Conservation (phyloP, 1,139 yeast genomes). For the Pichia sp. region DNA sequence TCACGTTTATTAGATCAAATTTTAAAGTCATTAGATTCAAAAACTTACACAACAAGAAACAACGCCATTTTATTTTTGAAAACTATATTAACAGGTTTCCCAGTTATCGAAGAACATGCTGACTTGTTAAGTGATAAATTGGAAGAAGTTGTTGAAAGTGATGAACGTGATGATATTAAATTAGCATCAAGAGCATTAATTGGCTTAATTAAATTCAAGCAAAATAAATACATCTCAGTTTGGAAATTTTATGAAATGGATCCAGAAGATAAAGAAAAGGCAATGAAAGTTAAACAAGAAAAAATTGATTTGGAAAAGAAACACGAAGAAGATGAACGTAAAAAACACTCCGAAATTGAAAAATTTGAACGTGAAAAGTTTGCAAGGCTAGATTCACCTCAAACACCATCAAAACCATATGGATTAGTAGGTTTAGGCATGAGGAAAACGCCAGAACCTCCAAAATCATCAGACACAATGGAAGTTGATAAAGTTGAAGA, state of each 20-base stretch:
- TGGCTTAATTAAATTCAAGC: slow-evolving; percentile 61
- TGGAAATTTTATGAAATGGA: slow-evolving; percentile 51
- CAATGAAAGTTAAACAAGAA: slow-evolving; percentile 24
- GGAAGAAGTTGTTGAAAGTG: slow-evolving; percentile 43
- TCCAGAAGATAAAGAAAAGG: slow-evolving; percentile 31
- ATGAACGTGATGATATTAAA: slow-evolving; percentile 73
- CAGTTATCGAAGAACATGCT: slow-evolving; percentile 65
- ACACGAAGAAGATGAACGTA: slow-evolving; percentile 10
- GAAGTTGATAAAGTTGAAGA: neutral
- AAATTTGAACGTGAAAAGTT: slow-evolving; percentile 15
- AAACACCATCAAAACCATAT: slow-evolving; percentile 20
- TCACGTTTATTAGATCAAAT: slow-evolving; percentile 41
- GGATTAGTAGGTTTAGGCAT: slow-evolving; percentile 25
- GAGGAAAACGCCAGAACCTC: neutral
- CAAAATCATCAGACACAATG: neutral
- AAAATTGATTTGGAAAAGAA: slow-evolving; percentile 14
- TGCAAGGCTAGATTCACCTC: neutral
- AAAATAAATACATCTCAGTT: slow-evolving; percentile 48
- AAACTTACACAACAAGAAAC: slow-evolving; percentile 73
- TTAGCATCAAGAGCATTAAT: slow-evolving; percentile 71
- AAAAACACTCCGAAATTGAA: slow-evolving; percentile 1
- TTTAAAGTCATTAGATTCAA: slow-evolving; percentile 42
- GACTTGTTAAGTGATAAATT: slow-evolving; percentile 45
- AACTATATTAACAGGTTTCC: slow-evolving; percentile 54
- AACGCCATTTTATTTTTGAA: slow-evolving; percentile 77